Evolutionary conservation across 1,284 basidiomycete species (phyloP).

Genomic region (Microbotryum scabiosae): DNA sequence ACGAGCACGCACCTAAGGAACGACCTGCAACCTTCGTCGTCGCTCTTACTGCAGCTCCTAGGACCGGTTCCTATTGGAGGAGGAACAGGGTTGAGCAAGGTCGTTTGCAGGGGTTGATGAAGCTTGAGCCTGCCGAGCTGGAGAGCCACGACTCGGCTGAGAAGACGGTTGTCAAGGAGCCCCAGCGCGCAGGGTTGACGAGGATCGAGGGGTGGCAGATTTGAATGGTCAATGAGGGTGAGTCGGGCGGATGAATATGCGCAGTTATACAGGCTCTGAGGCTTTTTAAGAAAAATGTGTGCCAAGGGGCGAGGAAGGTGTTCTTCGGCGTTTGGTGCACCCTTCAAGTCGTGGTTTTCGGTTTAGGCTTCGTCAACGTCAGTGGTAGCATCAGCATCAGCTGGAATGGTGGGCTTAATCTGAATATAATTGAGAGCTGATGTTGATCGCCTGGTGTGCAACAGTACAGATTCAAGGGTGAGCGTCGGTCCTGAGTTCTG

Average conservation of each 20-base stretch:
- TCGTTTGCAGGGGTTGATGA: slow-evolving; percentile 68
- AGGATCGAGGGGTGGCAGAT: slow-evolving; percentile 48
- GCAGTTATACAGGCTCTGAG: background rate
- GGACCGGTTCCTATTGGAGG: background rate
- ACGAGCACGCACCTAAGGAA: too few species aligned
- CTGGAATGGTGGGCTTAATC: too few species aligned
- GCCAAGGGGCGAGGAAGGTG: slow-evolving; percentile 52
- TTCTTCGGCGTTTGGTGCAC: slow-evolving; percentile 70
- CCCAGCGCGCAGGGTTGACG: slow-evolving; percentile 38
- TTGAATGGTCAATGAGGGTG: slow-evolving; percentile 84
- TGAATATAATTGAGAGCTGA: too few species aligned
- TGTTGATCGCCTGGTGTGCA: background rate
- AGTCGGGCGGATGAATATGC: slow-evolving; percentile 1
- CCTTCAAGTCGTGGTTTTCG: slow-evolving; percentile 62
- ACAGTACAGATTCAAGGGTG: slow-evolving; percentile 48
- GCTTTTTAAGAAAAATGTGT: background rate
- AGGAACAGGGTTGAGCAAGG: slow-evolving; percentile 64
- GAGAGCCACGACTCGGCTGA: slow-evolving; percentile 36
- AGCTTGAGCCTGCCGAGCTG: slow-evolving; percentile 27
- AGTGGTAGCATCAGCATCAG: background rate
- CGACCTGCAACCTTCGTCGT: slow-evolving; percentile 48
- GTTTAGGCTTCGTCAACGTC: slow-evolving; percentile 60
- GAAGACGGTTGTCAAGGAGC: slow-evolving; percentile 33
- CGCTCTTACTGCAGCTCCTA: background rate
- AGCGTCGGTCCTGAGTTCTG: background rate